Evolutionary conservation across 2,329 filamentous ascomycete species (phyloP), one percentile per base, ranked within the genome.

Genomic region (Thermoascus crustaceus): DNA sequence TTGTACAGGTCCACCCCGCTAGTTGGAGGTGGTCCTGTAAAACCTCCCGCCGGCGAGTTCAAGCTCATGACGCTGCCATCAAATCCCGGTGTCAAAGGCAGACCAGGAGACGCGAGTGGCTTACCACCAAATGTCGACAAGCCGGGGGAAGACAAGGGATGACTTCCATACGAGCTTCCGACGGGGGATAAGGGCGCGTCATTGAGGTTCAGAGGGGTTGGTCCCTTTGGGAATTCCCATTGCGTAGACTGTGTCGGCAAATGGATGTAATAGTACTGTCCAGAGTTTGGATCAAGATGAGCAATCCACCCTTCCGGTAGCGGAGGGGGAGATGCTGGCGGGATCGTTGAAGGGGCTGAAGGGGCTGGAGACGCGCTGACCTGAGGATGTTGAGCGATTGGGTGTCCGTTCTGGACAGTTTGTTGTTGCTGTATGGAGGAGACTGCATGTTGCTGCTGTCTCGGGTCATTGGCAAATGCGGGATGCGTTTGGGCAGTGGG

Each of bases 191-290:
- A 66, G 0, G 89, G 89, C 10, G 78, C 72, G 9, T 83, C 75
- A 40, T 93, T 87, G 44, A 94, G 75, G 43, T 85, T 84, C 35
- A 95, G 71, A 1, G 89, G 89, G 16, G 86, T 94, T 0, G 88
- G 88, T 0, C 89, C 89, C 63, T 95, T 96, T 18, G 91, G 91
- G 48, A 96, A 96, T 54, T 98, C 91, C 91, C 91, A 98, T 57
- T 98, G 91, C 1, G 91, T 98, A 2, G 88, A 86, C 56, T 96
- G 91, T 0, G 85, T 88, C 1, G 88, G 84, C 19, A 98, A 72
- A 58, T 98, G 91, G 40, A 98, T 98, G 54, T 98, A 98, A 61
- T 98, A 98, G 62, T 96, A 98, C 55, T 96, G 89, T 1, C 91
- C 91, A 2, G 89, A 96, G 55, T 84, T 94, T 47, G 86, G 84